Conservation (phyloP, 371 early-diverging fungal genomes). For the Fennellomyces sp. region DNA sequence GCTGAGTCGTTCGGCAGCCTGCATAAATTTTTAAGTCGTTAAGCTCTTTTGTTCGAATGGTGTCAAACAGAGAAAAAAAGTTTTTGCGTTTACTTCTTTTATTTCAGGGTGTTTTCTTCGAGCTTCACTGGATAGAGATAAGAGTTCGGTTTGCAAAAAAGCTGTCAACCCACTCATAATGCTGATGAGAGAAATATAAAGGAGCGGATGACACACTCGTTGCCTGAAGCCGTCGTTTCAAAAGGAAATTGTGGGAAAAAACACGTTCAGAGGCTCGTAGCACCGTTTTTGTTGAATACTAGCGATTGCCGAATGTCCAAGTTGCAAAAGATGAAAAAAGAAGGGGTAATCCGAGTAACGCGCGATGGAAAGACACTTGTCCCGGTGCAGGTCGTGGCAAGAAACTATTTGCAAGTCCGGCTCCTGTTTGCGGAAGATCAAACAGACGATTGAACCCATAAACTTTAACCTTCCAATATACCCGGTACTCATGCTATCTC, state of each 20-base stretch:
- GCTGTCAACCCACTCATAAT: conserved; percentile 62
- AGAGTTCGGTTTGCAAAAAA: conserved; percentile 85
- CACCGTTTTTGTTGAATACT: no score
- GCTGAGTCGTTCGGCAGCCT: conserved; percentile 66
- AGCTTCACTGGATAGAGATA: conserved; percentile 88
- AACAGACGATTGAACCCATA: no score
- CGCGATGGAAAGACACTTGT: neutral
- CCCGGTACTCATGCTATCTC: no score
- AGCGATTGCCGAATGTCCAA: no score
- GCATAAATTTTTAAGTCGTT: conserved; percentile 4
- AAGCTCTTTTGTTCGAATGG: neutral
- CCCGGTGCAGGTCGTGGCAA: neutral
- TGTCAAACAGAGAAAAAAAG: neutral
- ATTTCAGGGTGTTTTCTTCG: conserved; percentile 91
- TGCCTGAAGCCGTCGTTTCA: neutral
- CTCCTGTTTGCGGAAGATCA: no score
- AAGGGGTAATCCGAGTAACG: neutral
- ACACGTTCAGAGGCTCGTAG: no score
- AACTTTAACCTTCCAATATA: no score
- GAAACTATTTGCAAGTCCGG: neutral
- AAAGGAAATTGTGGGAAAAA: neutral
- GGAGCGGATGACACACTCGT: neutral
- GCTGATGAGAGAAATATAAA: neutral
- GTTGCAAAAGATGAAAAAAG: neutral
- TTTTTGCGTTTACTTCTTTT: conserved; percentile 79